Evolutionary conservation across 805 yeast species (phyloP).

Genomic region (Candida awuae): DNA sequence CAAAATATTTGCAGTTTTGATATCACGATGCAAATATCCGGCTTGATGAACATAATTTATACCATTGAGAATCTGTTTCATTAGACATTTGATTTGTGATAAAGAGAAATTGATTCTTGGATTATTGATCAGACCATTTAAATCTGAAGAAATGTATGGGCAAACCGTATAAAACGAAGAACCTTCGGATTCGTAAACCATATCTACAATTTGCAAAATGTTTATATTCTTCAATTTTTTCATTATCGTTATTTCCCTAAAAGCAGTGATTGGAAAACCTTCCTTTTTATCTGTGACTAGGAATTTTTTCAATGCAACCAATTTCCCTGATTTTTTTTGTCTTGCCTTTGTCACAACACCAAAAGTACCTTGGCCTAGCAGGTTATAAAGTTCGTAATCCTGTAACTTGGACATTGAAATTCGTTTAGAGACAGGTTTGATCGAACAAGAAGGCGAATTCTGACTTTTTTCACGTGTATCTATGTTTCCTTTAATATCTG

Average conservation of each 20-base stretch:
- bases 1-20: constrained; percentile 91
- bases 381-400: constrained; percentile 29
- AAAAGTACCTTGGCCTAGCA: constrained; percentile 79
- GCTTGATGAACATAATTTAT: constrained; percentile 67
- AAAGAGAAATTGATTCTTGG: constrained; percentile 53
- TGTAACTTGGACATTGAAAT: constrained; percentile 26
- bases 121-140: constrained; percentile 83
- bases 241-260: constrained; percentile 81
- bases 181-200: constrained; percentile 49
- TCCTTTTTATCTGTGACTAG: constrained; percentile 71
- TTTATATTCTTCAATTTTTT: constrained; percentile 63
- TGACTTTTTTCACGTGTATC: background rate
- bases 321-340: constrained; percentile 40
- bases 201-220: constrained; percentile 68
- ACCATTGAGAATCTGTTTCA: constrained; percentile 72
- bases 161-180: constrained; percentile 72
- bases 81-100: constrained; percentile 73
- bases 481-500: no score
- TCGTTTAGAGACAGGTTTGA: no score
- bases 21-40: constrained; percentile 73
- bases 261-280: constrained; percentile 89
- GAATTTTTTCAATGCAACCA: constrained; percentile 84
- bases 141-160: constrained; percentile 88
- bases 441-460: background rate
- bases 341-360: constrained; percentile 83